Percentiles rank a stretch among this genome's conserved stretches.
Evolutionary conservation across 768 basidiomycete species (phyloP).

Genomic region (Phlebiopsis gigantea): DNA sequence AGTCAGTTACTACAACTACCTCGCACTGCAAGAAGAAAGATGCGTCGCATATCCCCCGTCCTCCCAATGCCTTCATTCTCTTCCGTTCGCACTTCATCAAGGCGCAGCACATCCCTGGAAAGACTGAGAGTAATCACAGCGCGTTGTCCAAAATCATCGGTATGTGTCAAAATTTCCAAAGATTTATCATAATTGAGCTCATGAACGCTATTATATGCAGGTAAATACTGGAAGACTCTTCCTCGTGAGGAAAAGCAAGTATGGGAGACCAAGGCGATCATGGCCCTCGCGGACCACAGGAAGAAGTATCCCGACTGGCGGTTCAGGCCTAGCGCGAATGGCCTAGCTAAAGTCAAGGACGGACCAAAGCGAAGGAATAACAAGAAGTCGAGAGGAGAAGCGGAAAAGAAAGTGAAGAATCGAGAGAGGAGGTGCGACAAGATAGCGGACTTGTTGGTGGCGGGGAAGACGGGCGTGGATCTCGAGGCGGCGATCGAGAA

Average conservation of each 20-base stretch:
- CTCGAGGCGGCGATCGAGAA: slow-evolving; percentile 59
- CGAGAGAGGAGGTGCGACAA: slow-evolving; percentile 59
- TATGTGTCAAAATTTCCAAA: slow-evolving; percentile 24
- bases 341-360: slow-evolving; percentile 37
- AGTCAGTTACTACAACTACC: slow-evolving; percentile 33
- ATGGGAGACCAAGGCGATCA: slow-evolving; percentile 72
- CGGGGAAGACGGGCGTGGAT: slow-evolving; percentile 60
- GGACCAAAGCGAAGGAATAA: slow-evolving; percentile 30
- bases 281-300: slow-evolving; percentile 71
- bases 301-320: slow-evolving; percentile 77
- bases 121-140: slow-evolving; percentile 77
- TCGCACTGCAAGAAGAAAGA: slow-evolving; percentile 62
- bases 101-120: slow-evolving; percentile 66
- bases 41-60: slow-evolving; percentile 73
- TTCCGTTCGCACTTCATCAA: slow-evolving; percentile 77
- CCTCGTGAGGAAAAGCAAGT: slow-evolving; percentile 59
- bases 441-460: slow-evolving; percentile 61
- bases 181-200: background rate
- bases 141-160: slow-evolving; percentile 81
- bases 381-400: slow-evolving; percentile 31
- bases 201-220: slow-evolving; percentile 29
- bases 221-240: slow-evolving; percentile 71
- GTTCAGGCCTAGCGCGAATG: slow-evolving; percentile 61
- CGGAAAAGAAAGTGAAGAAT: slow-evolving; percentile 39
- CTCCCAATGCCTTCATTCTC: slow-evolving; percentile 83